A percentile compares a stretch with the other conserved stretches of the same genome.
Evolutionary conservation across 2,329 filamentous ascomycete genomes (phyloP).

Genomic region (Chaetomium sp.): DNA sequence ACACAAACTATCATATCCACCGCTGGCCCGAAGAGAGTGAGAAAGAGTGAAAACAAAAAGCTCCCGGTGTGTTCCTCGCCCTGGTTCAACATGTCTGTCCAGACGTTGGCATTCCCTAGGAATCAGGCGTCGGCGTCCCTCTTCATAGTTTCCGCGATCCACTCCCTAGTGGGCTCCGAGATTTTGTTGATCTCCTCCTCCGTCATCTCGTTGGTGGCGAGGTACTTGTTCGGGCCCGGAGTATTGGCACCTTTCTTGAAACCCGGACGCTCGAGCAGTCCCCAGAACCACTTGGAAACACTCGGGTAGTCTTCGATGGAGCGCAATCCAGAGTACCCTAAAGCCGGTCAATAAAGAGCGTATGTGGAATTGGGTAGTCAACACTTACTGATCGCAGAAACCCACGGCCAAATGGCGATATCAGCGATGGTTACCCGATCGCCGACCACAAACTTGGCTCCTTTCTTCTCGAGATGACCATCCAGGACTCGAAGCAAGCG

Average conservation of each 20-base stretch:
- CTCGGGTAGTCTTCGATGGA: not conserved
- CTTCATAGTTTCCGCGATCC: not conserved
- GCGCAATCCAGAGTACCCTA: not conserved
- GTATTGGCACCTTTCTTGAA: not conserved
- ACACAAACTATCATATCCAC: no score
- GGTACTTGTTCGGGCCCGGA: not conserved
- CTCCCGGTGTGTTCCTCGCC: no score
- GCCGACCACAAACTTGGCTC: constrained; percentile 1
- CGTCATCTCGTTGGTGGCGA: not conserved
- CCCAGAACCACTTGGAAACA: not conserved
- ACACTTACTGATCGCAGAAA: not conserved
- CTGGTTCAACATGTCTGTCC: no score
- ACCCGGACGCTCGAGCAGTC: not conserved
- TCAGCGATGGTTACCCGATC: constrained; percentile 11
- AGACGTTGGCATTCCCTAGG: not conserved
- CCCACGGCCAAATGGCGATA: constrained; percentile 7
- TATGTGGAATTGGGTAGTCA: not conserved
- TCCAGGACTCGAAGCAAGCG: constrained; percentile 7
- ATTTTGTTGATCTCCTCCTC: not conserved
- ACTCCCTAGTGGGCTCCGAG: not conserved
- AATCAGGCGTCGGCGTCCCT: not conserved
- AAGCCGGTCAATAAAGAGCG: not conserved
- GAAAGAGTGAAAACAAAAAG: no score
- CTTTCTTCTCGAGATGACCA: not conserved
- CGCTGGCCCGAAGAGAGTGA: no score